These are phyloP conservation scores for Lodderomyces elongisporus DNA, from an alignment of 1,139 yeast species.

Conservation along the genomic window DNA sequence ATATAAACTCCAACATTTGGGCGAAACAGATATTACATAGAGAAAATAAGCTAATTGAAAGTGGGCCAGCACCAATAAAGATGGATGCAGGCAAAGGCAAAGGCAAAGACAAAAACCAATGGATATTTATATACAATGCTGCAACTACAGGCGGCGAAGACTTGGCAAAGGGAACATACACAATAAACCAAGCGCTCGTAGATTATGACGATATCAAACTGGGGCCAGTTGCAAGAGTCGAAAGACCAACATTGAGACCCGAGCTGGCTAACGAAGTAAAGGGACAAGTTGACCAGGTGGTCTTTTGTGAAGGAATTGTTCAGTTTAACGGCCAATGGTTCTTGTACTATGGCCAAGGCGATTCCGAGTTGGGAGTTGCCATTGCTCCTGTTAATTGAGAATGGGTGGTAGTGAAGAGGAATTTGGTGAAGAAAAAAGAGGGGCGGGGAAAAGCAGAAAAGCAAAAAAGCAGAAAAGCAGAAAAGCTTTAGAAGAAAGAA, in stretches of 20 bases:
- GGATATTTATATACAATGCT: conserved; percentile 38
- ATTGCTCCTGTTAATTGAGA: conserved; percentile 25
- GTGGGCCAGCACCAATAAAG: conserved; percentile 43
- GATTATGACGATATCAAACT: conserved; percentile 33
- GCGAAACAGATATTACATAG: conserved; percentile 27
- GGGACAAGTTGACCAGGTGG: conserved; percentile 43
- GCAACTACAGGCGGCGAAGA: conserved; percentile 36
- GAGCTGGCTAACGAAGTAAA: conserved; percentile 31
- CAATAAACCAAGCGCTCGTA: conserved; percentile 39
- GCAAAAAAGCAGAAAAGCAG: too few species aligned
- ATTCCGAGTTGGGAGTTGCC: conserved; percentile 42
- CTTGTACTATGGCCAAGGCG: conserved; percentile 43
- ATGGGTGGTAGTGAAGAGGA: background rate
- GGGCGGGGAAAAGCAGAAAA: too few species aligned
- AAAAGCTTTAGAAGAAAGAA: too few species aligned
- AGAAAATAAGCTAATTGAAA: conserved; percentile 39
- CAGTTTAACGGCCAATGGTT: conserved; percentile 43
- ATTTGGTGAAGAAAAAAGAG: background rate
- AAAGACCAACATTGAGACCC: conserved; percentile 34
- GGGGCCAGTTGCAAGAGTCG: conserved; percentile 39
- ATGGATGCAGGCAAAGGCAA: conserved; percentile 20
- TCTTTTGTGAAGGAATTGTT: conserved; percentile 43
- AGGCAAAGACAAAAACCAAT: conserved; percentile 25
- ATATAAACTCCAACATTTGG: conserved; percentile 21
- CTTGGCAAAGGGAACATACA: conserved; percentile 28